These are phyloP conservation scores for Cercospora berteroae DNA, from an alignment of 2,329 filamentous ascomycete species.

Conservation along the genomic window DNA sequence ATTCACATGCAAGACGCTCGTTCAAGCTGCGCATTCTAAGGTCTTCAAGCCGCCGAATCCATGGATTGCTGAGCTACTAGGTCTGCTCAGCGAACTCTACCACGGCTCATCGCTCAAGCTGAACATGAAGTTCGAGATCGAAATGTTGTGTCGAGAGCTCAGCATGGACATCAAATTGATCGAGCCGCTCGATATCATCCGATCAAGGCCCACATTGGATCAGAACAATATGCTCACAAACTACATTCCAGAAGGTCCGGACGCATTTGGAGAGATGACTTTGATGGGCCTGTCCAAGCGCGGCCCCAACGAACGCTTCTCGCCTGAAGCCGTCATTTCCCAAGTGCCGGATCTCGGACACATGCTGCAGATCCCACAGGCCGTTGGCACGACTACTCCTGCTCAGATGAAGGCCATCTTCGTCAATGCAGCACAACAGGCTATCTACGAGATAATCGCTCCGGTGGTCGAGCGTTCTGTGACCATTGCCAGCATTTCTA, in stretches of 20 bases:
- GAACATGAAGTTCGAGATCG: slow-evolving; percentile 97
- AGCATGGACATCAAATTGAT: slow-evolving; percentile 90
- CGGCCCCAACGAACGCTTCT: slow-evolving; percentile 66
- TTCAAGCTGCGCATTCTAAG: slow-evolving; percentile 78
- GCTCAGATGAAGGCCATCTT: slow-evolving; percentile 71
- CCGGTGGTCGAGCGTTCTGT: slow-evolving; percentile 97
- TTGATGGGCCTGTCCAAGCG: slow-evolving; percentile 68
- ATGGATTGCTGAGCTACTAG: slow-evolving; percentile 95
- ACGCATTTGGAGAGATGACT: slow-evolving; percentile 75
- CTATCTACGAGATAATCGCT: slow-evolving; percentile 93
- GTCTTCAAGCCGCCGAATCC: slow-evolving; percentile 95
- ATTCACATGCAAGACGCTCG: slow-evolving; percentile 93
- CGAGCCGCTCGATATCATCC: slow-evolving; percentile 80
- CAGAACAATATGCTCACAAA: slow-evolving; percentile 37
- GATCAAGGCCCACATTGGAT: slow-evolving; percentile 59
- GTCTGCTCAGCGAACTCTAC: slow-evolving; percentile 88
- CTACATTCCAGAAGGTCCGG: slow-evolving; percentile 53
- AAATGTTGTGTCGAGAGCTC: slow-evolving; percentile 91
- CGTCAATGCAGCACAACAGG: slow-evolving; percentile 78
- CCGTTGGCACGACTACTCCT: slow-evolving; percentile 71
- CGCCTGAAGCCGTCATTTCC: slow-evolving; percentile 72
- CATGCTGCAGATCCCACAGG: slow-evolving; percentile 73
- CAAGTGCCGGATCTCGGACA: slow-evolving; percentile 80
- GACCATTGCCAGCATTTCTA: slow-evolving; percentile 95
- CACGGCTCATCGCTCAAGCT: slow-evolving; percentile 90